Evolutionary conservation across 2,329 filamentous ascomycete species (phyloP).

Genomic region (Tolypocladium cylindrosporum): DNA sequence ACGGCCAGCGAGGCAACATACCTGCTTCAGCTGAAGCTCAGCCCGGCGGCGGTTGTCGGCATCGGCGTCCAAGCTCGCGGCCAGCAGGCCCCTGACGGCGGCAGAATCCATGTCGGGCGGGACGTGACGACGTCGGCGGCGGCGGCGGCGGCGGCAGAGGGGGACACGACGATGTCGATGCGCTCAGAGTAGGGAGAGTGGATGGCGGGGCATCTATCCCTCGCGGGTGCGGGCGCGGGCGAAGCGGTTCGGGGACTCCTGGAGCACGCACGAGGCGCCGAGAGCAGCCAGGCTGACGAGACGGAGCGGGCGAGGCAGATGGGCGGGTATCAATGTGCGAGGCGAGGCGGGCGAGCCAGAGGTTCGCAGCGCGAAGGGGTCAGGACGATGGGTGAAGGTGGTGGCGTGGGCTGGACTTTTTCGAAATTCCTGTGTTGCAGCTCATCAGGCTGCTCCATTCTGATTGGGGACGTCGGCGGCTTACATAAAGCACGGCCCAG

Average conservation of each 20-base stretch:
- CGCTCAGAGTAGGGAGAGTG: conserved; percentile 2
- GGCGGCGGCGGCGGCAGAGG: background rate
- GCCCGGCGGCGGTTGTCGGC: conserved; percentile 65
- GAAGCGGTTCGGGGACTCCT: background rate
- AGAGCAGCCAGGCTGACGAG: background rate
- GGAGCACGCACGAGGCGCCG: background rate
- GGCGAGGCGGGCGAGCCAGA: background rate
- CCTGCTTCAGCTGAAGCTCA: conserved; percentile 74
- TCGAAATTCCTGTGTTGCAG: conserved; percentile 1
- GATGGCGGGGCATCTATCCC: conserved; percentile 5
- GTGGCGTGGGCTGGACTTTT: conserved; percentile 1
- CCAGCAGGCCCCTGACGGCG: conserved; percentile 66
- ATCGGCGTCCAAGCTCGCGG: conserved; percentile 65
- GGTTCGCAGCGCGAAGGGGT: conserved; percentile 1
- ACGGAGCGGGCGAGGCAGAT: background rate
- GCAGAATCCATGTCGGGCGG: conserved; percentile 55
- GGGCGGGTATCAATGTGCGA: background rate
- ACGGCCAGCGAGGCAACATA: conserved; percentile 29
- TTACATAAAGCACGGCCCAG: background rate
- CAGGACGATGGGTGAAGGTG: background rate
- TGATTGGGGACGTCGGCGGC: background rate
- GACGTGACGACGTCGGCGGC: background rate
- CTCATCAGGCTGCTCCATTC: background rate
- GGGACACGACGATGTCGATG: background rate
- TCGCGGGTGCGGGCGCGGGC: background rate